Conservation (phyloP, 2,329 filamentous ascomycete genomes). For the Arachnopeziza araneosa region DNA sequence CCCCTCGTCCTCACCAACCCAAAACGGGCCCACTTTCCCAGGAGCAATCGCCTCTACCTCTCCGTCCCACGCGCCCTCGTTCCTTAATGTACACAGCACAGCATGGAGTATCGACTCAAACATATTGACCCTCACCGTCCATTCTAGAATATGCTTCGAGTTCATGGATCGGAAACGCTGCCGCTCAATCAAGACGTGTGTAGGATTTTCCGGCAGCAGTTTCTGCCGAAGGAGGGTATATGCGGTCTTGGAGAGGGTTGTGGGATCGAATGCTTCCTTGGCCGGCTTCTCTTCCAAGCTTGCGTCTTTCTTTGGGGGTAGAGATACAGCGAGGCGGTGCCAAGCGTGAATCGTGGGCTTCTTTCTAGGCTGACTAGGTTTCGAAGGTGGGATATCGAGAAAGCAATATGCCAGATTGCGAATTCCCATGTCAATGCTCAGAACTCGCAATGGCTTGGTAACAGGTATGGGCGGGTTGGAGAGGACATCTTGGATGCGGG, state of each 20-base stretch:
- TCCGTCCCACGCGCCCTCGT: slow-evolving; percentile 39
- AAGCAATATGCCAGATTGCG: slow-evolving; percentile 73
- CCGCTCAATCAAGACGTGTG: slow-evolving; percentile 63
- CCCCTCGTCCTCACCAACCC: slow-evolving; percentile 37
- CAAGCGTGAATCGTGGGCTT: slow-evolving; percentile 33
- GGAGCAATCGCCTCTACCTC: slow-evolving; percentile 47
- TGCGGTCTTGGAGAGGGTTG: slow-evolving; percentile 48
- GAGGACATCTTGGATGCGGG: slow-evolving; percentile 37
- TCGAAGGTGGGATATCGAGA: slow-evolving; percentile 31
- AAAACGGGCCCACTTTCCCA: slow-evolving; percentile 49
- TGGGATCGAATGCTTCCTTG: slow-evolving; percentile 46
- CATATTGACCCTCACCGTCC: slow-evolving; percentile 77
- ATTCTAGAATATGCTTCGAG: slow-evolving; percentile 63
- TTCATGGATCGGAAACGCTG: slow-evolving; percentile 60
- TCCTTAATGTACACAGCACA: slow-evolving; percentile 51
- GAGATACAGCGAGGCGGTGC: slow-evolving; percentile 29
- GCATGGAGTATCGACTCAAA: slow-evolving; percentile 79
- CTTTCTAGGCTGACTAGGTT: no score
- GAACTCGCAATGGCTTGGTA: slow-evolving; percentile 38
- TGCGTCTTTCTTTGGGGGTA: slow-evolving; percentile 1
- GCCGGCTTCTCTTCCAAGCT: not conserved
- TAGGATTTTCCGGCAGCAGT: slow-evolving; percentile 49
- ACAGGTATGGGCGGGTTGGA: slow-evolving; percentile 15
- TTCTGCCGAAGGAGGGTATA: slow-evolving; percentile 45
- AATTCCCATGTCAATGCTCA: slow-evolving; percentile 83